phyloP scores from a whole-genome alignment of 2,329 filamentous ascomycete genomes.

The Diaporthe ampelina region DNA sequence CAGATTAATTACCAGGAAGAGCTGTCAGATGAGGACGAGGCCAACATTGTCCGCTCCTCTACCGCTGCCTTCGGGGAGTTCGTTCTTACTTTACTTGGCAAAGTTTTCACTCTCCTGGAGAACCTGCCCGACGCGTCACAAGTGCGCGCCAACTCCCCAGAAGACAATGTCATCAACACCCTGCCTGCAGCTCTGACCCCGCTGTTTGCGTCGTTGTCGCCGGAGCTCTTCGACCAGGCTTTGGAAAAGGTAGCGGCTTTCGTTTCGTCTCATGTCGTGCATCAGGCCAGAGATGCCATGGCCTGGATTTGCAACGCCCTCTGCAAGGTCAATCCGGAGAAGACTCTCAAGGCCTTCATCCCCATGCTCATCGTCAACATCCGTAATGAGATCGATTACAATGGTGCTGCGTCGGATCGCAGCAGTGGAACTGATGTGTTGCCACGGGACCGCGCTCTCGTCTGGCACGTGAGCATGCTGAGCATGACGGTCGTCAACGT shows the following conservation, averaged over 20 bases:
- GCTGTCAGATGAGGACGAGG: conserved; percentile 87
- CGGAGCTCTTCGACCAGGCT: conserved; percentile 92
- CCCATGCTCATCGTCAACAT: conserved; percentile 93
- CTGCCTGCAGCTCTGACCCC: conserved; percentile 92
- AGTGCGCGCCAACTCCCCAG: conserved; percentile 89
- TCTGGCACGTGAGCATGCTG: conserved; percentile 94
- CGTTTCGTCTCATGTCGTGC: conserved; percentile 92
- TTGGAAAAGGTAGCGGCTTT: conserved; percentile 94
- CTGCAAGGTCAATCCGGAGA: conserved; percentile 95
- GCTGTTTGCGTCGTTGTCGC: conserved; percentile 89
- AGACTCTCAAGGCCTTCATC: conserved; percentile 90
- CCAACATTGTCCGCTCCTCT: conserved; percentile 89
- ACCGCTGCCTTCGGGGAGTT: conserved; percentile 96
- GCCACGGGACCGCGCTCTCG: conserved; percentile 89
- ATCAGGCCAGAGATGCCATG: conserved; percentile 97
- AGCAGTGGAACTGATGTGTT: conserved; percentile 95
- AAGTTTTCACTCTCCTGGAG: conserved; percentile 94
- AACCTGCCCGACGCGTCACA: conserved; percentile 93
- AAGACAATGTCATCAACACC: conserved; percentile 97
- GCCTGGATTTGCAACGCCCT: conserved; percentile 97
- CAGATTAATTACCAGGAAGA: conserved; percentile 88
- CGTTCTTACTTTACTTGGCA: conserved; percentile 88
- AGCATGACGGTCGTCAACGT: conserved; percentile 99
- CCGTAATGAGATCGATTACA: conserved; percentile 96
- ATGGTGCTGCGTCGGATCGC: conserved; percentile 93